Base-by-base conservation (phyloP, 1,284 basidiomycete genomes). In the Ustilago hordei region DNA sequence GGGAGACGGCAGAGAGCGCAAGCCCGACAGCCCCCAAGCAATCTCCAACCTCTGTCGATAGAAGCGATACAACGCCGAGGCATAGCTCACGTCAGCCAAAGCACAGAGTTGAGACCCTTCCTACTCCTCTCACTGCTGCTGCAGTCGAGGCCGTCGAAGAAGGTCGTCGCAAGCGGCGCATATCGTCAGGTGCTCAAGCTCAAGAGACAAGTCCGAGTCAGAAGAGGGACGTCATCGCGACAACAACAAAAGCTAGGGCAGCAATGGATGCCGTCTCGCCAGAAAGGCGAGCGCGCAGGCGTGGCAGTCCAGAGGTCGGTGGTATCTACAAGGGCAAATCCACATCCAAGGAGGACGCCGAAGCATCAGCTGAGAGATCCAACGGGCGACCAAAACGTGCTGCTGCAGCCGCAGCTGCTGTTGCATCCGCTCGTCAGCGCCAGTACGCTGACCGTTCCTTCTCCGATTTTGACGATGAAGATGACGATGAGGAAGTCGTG, bases 61-160 rank as follows among this genome's bases (percentile, higher is more conserved):
- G 54, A 23, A 43, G 31, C 13, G 53, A 63, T 15, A 31, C 28
- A 1, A 60, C 64, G 31, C 55, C 64, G 12, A 64, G 70, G 36
- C 35, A 57, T 36, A 73, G 70, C 38, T 28, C 60, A 13, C 64
- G 70, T 6, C 70, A 73, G n/a, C 70, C 70, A 15, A 73, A 73
- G 58, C 70, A 73, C 8, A 52, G 64, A 38, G 48, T 73, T 36
- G 70, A 73, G 13, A 73, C 60, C 34, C 55, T 73, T 0, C 70
- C 70, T 1, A 66, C 57, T 7, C 70, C 70, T 0, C 54, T 73
- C 13, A 73, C 70, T 2, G 61, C 64, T 41, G 70, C 64, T 11
- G 64, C 64, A 19, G 64, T 73, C 11, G 61, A 64, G 28, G 64
- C 60, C 3, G 70, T 53, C 9, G 54, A 73, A 15, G 60, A 67